Base-by-base conservation (phyloP, 805 yeast species). In the Lachancea sp. region DNA sequence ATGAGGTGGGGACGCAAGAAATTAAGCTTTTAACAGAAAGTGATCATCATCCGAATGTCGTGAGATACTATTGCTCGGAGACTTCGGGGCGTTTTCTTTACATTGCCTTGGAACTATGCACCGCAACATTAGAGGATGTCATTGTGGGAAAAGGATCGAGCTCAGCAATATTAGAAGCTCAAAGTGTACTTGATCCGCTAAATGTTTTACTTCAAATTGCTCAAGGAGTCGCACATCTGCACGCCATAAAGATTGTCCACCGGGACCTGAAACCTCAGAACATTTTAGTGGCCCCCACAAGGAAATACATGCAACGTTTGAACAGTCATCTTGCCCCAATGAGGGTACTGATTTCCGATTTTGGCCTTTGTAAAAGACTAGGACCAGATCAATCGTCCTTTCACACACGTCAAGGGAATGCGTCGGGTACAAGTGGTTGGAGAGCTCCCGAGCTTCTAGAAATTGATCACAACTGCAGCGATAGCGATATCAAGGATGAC, bases 401-500 rank as follows among this genome's bases (percentile, higher is more conserved):
- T 63, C 75, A 91, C 50, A 95, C 96, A 0, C 91, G 96, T 0
- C 47, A 52, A 13, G 82, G 93, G 0, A 89, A 87, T 29, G 95
- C 95, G 16, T 95, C 97, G 0, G 99, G 99, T 1, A 93, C 99
- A 0, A 78, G 93, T 3, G 99, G 99, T 2, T 93, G 99, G 99
- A 76, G 97, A 55, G 98, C 99, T 0, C 99, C 99, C 0, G 99
- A 93, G 57, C 63, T 87, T 29, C 65, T 87, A 31, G 58, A 56
- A 36, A 58, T 51, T 1, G 49, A 60, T 8, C 16, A 16, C 18
- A 12, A 17, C 11, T 34, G 7, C 49, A 49, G 46, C 53, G 41
- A 57, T 3, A 54, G 54, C 29, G 36, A 13, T 13, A 56, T 65
- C 2, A 43, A 46, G n/a, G 42, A 34, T 35, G 50, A 47, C 7